These are phyloP conservation scores for Lepidium africanum DNA, from an alignment of 345 rosid species.

Conservation along the genomic window DNA sequence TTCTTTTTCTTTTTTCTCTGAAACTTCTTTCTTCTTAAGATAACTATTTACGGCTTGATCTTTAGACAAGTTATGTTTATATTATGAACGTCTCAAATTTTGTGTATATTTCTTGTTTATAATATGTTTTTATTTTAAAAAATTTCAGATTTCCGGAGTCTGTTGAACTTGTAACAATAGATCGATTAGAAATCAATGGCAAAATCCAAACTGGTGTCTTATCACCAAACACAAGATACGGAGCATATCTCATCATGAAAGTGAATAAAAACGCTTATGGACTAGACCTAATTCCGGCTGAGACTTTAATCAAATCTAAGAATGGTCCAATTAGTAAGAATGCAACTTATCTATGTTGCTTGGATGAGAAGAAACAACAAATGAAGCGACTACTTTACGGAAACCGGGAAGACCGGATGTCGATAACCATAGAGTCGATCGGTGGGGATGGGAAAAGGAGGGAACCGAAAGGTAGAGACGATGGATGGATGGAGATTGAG, in stretches of 20 bases:
- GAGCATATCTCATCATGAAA: slow-evolving; percentile 38
- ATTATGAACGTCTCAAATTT: no score
- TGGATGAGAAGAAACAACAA: slow-evolving; percentile 29
- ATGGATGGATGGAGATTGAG: slow-evolving; percentile 50
- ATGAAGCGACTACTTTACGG: slow-evolving; percentile 16
- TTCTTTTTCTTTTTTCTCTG: no score
- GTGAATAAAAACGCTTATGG: slow-evolving; percentile 35
- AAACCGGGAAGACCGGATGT: slow-evolving; percentile 16
- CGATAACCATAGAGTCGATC: neutral
- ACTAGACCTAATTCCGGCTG: slow-evolving; percentile 39
- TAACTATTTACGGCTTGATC: neutral
- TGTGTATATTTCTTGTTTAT: neutral
- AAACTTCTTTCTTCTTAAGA: neutral
- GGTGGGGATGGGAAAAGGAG: neutral
- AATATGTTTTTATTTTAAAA: neutral
- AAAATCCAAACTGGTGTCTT: slow-evolving; percentile 24
- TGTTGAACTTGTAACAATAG: slow-evolving; percentile 37
- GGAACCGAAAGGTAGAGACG: slow-evolving; percentile 15
- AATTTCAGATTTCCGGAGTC: slow-evolving; percentile 35
- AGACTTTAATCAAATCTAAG: slow-evolving; percentile 22
- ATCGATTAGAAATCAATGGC: slow-evolving; percentile 40
- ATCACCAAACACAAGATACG: slow-evolving; percentile 32
- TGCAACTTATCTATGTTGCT: slow-evolving; percentile 22
- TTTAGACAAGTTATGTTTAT: no score
- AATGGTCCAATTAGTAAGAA: slow-evolving; percentile 5